Evolutionary conservation across 2,329 filamentous ascomycete genomes (phyloP), one percentile per base, ranked within the genome.

Genomic region (Clonostachys chloroleuca): DNA sequence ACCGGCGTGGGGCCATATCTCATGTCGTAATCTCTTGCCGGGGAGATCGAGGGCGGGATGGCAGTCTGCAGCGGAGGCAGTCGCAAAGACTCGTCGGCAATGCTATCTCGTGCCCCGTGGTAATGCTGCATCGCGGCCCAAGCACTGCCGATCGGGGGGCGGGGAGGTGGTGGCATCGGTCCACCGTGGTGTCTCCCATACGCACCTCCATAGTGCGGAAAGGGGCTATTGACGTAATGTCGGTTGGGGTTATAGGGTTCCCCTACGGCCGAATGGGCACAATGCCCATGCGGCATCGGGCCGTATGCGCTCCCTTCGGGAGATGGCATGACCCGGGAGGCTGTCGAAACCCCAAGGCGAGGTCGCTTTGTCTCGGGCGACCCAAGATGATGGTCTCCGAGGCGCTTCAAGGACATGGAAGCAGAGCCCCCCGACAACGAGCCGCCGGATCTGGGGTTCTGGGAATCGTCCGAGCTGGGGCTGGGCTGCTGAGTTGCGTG

Each of bases 111-210:
- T 4, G 13, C 18, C 17, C 37, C 5, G 4, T 18, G 8, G 30
- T 42, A 39, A 14, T 47, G 18, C 14, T 8, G 20, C 52, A 59
- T 16, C n/a, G 16, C 10, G 34, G 45, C 18, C 24, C 40, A 48
- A 47, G 36, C 12, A 14, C 14, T 18, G 8, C 14, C 36, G 9
- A n/a, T n/a, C 14, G 63, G 64, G 37, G 75, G 73, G 33, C 77
- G 68, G 30, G 80, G 76, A 30, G 79, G 79, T 18, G 81, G 78
- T 12, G 75, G 70, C 73, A 83, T 78, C 6, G 74, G 66, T 7
- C 67, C 65, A 42, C 12, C 9, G 3, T 44, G 47, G 7, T 30
- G 42, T 49, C 63, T 55, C 5, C 24, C 24, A 8, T 62, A 63
- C 20, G 64, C 48, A 34, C 46, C 52, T 17, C 58, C 58, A 12